These are phyloP conservation scores for Sergeia podlipaevii DNA, from an alignment of 208 protist species.

Conservation along the genomic window DNA sequence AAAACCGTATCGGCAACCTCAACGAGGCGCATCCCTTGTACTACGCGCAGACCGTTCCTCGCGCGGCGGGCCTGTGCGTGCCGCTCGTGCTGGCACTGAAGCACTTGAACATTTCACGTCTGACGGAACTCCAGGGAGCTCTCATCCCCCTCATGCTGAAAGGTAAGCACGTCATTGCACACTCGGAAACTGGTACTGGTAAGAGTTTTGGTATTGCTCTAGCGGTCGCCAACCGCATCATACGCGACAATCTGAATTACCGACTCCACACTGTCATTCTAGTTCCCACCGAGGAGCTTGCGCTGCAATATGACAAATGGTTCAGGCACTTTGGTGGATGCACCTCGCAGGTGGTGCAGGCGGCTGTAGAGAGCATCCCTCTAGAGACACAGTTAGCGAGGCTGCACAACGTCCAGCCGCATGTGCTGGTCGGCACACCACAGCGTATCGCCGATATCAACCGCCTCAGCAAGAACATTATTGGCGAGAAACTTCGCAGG, in stretches of 20 bases:
- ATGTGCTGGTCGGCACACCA: slow-evolving; percentile 87
- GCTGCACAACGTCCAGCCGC: slow-evolving; percentile 87
- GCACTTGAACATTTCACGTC: slow-evolving; percentile 56
- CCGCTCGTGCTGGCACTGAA: slow-evolving; percentile 66
- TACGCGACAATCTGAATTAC: slow-evolving; percentile 80
- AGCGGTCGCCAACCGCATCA: slow-evolving; percentile 78
- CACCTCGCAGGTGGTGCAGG: slow-evolving; percentile 77
- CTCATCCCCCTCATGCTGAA: slow-evolving; percentile 83
- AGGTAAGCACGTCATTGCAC: slow-evolving; percentile 88
- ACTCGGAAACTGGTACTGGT: slow-evolving; percentile 84
- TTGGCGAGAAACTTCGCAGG: slow-evolving; percentile 83
- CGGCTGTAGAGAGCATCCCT: slow-evolving; percentile 66
- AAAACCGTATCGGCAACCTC: slow-evolving; percentile 53
- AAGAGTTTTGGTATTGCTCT: slow-evolving; percentile 91
- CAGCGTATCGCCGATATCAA: slow-evolving; percentile 74
- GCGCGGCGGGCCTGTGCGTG: slow-evolving; percentile 64
- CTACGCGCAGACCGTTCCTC: slow-evolving; percentile 69
- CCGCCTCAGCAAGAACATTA: slow-evolving; percentile 51
- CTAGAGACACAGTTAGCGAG: slow-evolving; percentile 73
- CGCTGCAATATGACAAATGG: slow-evolving; percentile 90
- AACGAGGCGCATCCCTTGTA: slow-evolving; percentile 87
- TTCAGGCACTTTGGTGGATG: slow-evolving; percentile 77
- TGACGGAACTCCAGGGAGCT: slow-evolving; percentile 85
- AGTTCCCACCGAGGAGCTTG: slow-evolving; percentile 82
- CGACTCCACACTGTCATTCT: slow-evolving; percentile 87